Evolutionary conservation across 75 land plant genomes (phyloP).

Genomic region (Pseudotsuga menziesii): DNA sequence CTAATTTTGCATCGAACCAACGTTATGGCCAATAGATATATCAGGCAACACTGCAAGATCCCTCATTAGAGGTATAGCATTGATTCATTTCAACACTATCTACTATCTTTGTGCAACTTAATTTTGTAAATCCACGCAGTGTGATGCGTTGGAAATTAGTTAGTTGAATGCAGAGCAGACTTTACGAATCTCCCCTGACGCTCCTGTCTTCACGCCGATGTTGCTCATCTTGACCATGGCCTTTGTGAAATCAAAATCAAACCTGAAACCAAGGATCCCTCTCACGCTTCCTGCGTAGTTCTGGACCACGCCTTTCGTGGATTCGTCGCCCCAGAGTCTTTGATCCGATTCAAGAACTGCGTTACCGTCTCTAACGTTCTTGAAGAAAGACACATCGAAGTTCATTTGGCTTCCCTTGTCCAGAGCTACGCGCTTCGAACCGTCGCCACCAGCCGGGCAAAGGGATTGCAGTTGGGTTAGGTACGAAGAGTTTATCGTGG

Average conservation of each 20-base stretch:
- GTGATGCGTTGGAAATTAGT: too few relatives aligned
- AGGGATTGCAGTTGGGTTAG: constrained; percentile 18
- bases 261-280: constrained; percentile 18
- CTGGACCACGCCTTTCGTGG: constrained; percentile 18
- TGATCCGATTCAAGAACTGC: constrained; percentile 52
- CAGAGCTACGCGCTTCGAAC: constrained; percentile 27
- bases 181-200: constrained; percentile 50
- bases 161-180: constrained; percentile 32
- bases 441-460: constrained; percentile 39
- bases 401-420: constrained; percentile 34
- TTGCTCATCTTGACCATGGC: constrained; percentile 54
- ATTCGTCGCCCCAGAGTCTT: constrained; percentile 25
- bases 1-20: too few relatives aligned
- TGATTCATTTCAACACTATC: too few relatives aligned
- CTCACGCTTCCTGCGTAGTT: not conserved
- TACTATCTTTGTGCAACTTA: too few relatives aligned
- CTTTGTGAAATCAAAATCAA: constrained; percentile 27
- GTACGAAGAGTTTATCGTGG: constrained; percentile 25
- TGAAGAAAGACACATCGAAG: constrained; percentile 54
- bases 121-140: too few relatives aligned
- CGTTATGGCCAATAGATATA: too few relatives aligned
- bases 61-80: too few relatives aligned
- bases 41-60: too few relatives aligned
- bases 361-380: constrained; percentile 37
- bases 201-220: constrained; percentile 48